Base-by-base conservation (phyloP, 2,329 filamentous ascomycete species). In the Fusarium tricinctum region DNA sequence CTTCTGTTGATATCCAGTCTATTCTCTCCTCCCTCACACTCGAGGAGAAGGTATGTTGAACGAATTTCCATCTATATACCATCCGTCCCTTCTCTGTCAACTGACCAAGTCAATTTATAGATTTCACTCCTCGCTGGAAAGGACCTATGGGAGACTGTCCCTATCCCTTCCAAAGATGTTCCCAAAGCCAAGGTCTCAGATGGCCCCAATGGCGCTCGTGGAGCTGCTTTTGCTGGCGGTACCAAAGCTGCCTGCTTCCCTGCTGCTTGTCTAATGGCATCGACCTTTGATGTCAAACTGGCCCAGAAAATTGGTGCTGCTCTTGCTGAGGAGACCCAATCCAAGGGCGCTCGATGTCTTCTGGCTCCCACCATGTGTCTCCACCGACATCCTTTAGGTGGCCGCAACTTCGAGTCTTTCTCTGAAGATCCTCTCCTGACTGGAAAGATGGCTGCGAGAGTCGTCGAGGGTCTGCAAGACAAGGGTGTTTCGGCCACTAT, bases 301-400 rank as follows among this genome's bases (percentile, higher is more conserved):
- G 82, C 90, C 44, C 78, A 84, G 52, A 78, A 85, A 55, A 82
- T 89, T 19, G 89, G 89, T n/a, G 78, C 81, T 39, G 79, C 88
- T 19, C 83, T 91, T 66, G 89, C 85, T 22, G 83, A 88, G 32
- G 89, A 80, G 58, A 74, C 77, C 7, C 74, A 75, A 8, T 74
- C 72, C 61, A 94, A 94, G 78, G 91, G 91, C 55, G 85, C 91
- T 10, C 89, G 92, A 70, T 85, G 92, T n/a, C 86, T 91, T 63
- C 83, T 76, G 43, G 74, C 71, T 17, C 74, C 74, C 8, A 76
- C 74, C n/a, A 74, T 74, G 72, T 74, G 72, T 26, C 46, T 74
- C 9, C 72, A 74, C 30, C 72, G 72, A 15, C 72, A 74, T 33
- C 72, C 72, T n/a, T 57, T 74, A 1, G 72, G 72, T 9, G 72